Percentiles rank a stretch among this genome's conserved stretches.
Conservation (phyloP, 169 alveolate species). For the Plasmodium gonderi region DNA sequence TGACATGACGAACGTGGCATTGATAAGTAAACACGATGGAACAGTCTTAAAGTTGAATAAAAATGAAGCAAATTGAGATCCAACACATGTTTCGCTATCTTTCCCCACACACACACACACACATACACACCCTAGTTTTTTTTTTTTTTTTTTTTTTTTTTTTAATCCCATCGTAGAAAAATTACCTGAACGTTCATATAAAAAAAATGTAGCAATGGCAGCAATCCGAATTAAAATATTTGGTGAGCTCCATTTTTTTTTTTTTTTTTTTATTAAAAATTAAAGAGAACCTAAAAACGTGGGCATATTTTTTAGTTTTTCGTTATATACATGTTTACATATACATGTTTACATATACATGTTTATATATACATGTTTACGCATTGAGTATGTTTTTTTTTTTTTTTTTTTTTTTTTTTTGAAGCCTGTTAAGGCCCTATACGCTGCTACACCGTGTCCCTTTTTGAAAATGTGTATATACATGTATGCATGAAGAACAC, state of each 20-base stretch:
- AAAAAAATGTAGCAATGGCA: neutral
- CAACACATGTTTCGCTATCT: too few relatives aligned
- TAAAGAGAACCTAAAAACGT: neutral
- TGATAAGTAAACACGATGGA: constrained; percentile 84
- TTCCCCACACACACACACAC: too few relatives aligned
- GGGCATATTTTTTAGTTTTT: neutral
- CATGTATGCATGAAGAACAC: neutral
- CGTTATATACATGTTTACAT: neutral
- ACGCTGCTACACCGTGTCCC: neutral
- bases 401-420: neutral
- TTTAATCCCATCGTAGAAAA: neutral
- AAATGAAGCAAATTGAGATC: neutral
- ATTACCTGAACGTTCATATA: neutral
- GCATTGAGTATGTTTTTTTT: too few relatives aligned
- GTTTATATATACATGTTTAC: neutral
- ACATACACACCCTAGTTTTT: too few relatives aligned
- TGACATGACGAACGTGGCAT: constrained; percentile 81
- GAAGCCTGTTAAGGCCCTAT: too few relatives aligned
- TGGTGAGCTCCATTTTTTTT: neutral
- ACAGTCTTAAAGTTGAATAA: constrained; percentile 54
- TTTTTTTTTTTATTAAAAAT: neutral
- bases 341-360: neutral
- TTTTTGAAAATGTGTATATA: constrained; percentile 18
- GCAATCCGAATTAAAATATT: neutral
- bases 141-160: neutral